phyloP scores from a whole-genome alignment of 805 yeast genomes.

The Saccharomycopsis javanensis region DNA sequence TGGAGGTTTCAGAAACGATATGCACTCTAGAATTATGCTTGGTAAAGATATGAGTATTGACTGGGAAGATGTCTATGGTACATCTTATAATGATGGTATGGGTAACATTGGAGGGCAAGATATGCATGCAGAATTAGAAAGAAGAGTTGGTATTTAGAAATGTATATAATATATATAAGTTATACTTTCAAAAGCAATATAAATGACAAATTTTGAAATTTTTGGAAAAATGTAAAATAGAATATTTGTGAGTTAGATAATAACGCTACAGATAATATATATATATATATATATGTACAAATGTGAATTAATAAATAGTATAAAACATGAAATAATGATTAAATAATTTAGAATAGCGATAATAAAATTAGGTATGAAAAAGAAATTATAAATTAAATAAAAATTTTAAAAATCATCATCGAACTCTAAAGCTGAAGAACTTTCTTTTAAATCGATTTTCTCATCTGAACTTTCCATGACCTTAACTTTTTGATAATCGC shows the following conservation, averaged over 20 bases:
- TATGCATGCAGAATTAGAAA: constrained; percentile 68
- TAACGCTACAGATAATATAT: too few relatives aligned
- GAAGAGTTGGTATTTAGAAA: constrained; percentile 41
- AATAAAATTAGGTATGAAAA: background rate
- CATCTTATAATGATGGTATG: constrained; percentile 30
- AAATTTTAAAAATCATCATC: constrained; percentile 13
- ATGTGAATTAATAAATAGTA: background rate
- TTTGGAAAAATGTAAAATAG: background rate
- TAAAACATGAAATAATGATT: background rate
- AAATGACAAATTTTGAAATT: background rate
- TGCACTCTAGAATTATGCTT: constrained; percentile 70
- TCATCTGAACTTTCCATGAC: constrained; percentile 67
- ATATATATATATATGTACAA: background rate
- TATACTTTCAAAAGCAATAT: background rate
- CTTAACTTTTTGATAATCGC: constrained; percentile 98
- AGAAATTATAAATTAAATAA: background rate
- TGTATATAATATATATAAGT: background rate
- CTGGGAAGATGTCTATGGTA: constrained; percentile 85
- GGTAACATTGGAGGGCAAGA: constrained; percentile 28
- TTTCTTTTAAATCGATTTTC: background rate
- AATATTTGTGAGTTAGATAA: background rate
- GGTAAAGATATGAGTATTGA: constrained; percentile 72
- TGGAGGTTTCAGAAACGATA: constrained; percentile 48
- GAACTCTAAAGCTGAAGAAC: constrained; percentile 4
- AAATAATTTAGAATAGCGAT: background rate